Evolutionary conservation across 2,329 filamentous ascomycete species (phyloP).

Genomic region (Mycosphaerella sp.): DNA sequence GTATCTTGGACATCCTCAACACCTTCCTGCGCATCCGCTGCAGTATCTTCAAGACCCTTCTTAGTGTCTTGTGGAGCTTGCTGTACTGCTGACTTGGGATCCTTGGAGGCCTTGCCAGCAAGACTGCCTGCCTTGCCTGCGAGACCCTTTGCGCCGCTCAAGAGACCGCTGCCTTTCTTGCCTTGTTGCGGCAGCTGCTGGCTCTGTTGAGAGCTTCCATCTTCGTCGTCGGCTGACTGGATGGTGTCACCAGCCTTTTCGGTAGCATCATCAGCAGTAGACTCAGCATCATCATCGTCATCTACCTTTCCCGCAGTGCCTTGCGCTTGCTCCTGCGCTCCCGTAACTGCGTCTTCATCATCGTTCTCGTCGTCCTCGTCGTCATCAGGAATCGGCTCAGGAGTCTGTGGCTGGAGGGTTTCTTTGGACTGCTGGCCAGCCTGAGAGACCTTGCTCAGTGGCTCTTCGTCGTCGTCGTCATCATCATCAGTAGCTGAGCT

Average conservation of each 20-base stretch:
- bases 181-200: slow-evolving; percentile 27
- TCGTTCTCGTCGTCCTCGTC: slow-evolving; percentile 35
- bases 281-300: slow-evolving; percentile 32
- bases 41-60: slow-evolving; percentile 33
- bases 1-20: slow-evolving; percentile 30
- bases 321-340: slow-evolving; percentile 39
- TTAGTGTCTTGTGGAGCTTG: slow-evolving; percentile 31
- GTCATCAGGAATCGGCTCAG: slow-evolving; percentile 42
- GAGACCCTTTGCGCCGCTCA: slow-evolving; percentile 43
- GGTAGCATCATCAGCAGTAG: slow-evolving; percentile 39
- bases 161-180: slow-evolving; percentile 34
- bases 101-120: slow-evolving; percentile 40
- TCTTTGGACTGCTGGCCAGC: slow-evolving; percentile 41
- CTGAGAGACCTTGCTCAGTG: slow-evolving; percentile 44
- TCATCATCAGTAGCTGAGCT: slow-evolving; percentile 31
- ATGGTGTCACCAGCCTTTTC: slow-evolving; percentile 38
- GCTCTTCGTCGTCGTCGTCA: slow-evolving; percentile 34
- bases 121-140: slow-evolving; percentile 44
- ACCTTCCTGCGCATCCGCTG: slow-evolving; percentile 33
- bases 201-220: slow-evolving; percentile 25
- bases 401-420: slow-evolving; percentile 41
- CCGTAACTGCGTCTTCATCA: slow-evolving; percentile 30
- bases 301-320: slow-evolving; percentile 40
- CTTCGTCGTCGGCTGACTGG: slow-evolving; percentile 32
- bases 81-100: slow-evolving; percentile 29